A percentile compares a stretch with the other conserved stretches of the same genome.
phyloP scores from a whole-genome alignment of 257 asterid species.

The Solanum clarkiae region DNA sequence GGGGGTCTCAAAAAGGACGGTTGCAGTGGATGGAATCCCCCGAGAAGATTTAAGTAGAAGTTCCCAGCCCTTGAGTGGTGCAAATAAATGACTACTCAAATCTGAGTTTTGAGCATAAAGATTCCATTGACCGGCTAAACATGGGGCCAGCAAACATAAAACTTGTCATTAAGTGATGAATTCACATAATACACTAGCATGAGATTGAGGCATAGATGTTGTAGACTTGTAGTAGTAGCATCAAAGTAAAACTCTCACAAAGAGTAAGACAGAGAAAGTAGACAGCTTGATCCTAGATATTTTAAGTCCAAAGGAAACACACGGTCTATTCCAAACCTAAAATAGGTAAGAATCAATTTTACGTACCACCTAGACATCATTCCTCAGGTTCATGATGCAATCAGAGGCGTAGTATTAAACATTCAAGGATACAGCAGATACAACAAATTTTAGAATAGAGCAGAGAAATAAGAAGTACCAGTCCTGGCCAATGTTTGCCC shows the following conservation, averaged over 20 bases:
- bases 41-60: neutral
- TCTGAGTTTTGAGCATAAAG: neutral
- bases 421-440: neutral
- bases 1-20: neutral
- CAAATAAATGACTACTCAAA: neutral
- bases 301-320: neutral
- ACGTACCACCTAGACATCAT: neutral
- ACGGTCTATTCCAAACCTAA: neutral
- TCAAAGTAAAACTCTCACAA: neutral
- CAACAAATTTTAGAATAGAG: neutral
- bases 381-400: neutral
- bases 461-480: slow-evolving; percentile 22
- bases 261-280: neutral
- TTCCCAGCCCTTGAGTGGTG: neutral
- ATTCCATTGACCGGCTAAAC: neutral
- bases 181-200: neutral
- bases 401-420: neutral
- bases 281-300: neutral
- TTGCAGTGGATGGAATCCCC: neutral
- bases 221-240: neutral
- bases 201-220: neutral
- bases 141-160: neutral
- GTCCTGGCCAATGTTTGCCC: slow-evolving; percentile 99
- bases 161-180: neutral
- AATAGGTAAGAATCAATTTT: neutral